Percentiles rank a stretch among this genome's conserved stretches.
Evolutionary conservation across 108 stramenopile species (phyloP).

Genomic region (Nannochloropsis salina): DNA sequence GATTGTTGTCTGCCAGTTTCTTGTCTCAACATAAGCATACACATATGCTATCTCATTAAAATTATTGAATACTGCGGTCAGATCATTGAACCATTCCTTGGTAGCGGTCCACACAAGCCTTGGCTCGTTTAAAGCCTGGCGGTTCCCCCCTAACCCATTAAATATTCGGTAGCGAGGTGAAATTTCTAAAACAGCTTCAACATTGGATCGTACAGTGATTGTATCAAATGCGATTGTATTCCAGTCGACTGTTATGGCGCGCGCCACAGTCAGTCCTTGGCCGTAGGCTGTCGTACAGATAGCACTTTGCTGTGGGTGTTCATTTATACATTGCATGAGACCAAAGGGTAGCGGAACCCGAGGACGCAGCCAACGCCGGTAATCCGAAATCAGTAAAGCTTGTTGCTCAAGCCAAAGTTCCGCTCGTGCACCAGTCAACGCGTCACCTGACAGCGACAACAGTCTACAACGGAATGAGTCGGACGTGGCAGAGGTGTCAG

Average conservation of each 20-base stretch:
- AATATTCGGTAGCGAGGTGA: background rate
- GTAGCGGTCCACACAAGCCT: background rate
- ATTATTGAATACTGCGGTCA: background rate
- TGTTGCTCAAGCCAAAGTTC: background rate
- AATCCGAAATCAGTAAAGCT: background rate
- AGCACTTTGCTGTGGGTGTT: background rate
- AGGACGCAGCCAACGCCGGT: background rate
- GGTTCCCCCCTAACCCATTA: background rate
- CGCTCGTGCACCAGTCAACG: background rate
- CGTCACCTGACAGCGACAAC: background rate
- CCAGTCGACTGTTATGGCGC: background rate
- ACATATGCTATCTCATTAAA: background rate
- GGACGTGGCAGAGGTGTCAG: background rate
- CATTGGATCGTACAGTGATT: background rate
- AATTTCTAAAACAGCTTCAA: background rate
- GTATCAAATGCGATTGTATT: background rate
- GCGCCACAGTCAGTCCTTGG: background rate
- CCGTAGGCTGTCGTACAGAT: background rate
- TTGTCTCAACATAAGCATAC: background rate
- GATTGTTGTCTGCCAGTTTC: background rate
- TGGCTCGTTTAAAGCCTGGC: background rate
- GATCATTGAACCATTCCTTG: background rate
- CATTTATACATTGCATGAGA: background rate
- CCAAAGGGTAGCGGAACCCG: conserved; percentile 12
- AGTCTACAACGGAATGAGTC: background rate